Percentiles rank a stretch among this genome's conserved stretches.
Evolutionary conservation across 495 filamentous ascomycete genomes (phyloP).

Genomic region (Friedmanniomyces simplex): DNA sequence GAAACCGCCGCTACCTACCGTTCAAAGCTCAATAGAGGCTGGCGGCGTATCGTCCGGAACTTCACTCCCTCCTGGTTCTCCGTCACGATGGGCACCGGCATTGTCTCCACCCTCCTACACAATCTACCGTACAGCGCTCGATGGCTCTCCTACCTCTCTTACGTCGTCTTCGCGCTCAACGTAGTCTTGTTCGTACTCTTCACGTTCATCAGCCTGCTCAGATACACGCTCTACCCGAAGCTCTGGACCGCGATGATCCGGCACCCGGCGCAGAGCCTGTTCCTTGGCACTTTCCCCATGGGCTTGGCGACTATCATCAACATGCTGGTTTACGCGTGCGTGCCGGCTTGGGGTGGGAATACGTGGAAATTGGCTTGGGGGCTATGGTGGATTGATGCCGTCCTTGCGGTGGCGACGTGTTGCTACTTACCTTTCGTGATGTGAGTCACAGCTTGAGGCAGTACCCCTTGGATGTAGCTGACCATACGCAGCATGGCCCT

Average conservation of each 20-base stretch:
- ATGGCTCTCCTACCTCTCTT: slow-evolving; percentile 31
- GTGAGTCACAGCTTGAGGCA: too few relatives aligned
- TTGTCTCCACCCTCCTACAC: slow-evolving; percentile 27
- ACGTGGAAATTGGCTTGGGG: slow-evolving; percentile 33
- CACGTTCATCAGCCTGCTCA: slow-evolving; percentile 40
- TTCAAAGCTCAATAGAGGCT: slow-evolving; percentile 25
- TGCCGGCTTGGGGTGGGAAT: slow-evolving; percentile 46
- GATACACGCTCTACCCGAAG: slow-evolving; percentile 50
- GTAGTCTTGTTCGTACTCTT: slow-evolving; percentile 28
- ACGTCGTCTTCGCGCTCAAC: too few relatives aligned
- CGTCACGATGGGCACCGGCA: slow-evolving; percentile 33
- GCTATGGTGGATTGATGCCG: slow-evolving; percentile 51
- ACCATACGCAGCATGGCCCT: slow-evolving; percentile 25
- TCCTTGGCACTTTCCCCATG: slow-evolving; percentile 55
- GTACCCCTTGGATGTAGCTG: too few relatives aligned
- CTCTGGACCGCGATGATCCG: slow-evolving; percentile 49
- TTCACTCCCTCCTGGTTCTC: slow-evolving; percentile 32
- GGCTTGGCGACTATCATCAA: slow-evolving; percentile 52
- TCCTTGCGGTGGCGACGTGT: slow-evolving; percentile 40
- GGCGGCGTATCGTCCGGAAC: slow-evolving; percentile 30
- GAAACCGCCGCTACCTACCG: not conserved
- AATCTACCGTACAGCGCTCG: slow-evolving; percentile 25
- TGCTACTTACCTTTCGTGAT: slow-evolving; percentile 47
- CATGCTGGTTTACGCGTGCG: slow-evolving; percentile 45
- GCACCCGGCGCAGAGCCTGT: slow-evolving; percentile 49